phyloP scores from a whole-genome alignment of 2,329 filamentous ascomycete species.

The Cladosporium austrohemisphaericum region DNA sequence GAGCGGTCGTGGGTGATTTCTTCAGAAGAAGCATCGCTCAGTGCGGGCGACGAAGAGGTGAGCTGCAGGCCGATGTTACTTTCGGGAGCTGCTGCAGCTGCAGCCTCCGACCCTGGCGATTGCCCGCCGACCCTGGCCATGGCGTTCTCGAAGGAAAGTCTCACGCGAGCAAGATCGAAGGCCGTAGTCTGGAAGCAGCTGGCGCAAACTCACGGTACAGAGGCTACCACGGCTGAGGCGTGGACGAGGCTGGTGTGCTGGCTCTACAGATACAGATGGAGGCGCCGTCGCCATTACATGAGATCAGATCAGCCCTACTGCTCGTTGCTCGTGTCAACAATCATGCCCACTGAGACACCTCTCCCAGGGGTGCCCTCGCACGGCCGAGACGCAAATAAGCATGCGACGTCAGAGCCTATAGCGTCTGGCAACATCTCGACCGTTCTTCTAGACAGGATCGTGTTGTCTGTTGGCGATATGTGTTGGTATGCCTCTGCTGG shows the following conservation, averaged over 20 bases:
- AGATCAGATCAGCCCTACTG: neutral
- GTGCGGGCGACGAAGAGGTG: conserved; percentile 1
- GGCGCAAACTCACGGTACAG: neutral
- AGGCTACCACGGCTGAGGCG: neutral
- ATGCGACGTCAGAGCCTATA: conserved; percentile 7
- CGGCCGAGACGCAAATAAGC: conserved; percentile 5
- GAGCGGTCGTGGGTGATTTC: conserved; percentile 7
- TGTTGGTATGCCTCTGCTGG: too few relatives aligned
- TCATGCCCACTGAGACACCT: conserved; percentile 1
- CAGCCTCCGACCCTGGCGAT: conserved; percentile 1
- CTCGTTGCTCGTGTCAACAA: conserved; percentile 10
- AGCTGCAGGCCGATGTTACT: neutral
- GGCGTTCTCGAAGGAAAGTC: neutral
- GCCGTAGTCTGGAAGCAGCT: conserved; percentile 1
- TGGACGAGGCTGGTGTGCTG: neutral
- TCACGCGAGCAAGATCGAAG: conserved; percentile 14
- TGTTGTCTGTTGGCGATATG: neutral
- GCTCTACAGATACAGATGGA: neutral
- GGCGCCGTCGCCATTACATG: neutral
- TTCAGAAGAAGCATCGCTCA: conserved; percentile 5
- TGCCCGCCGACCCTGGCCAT: conserved; percentile 2
- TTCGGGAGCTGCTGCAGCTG: conserved; percentile 6
- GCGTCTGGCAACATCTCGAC: too few relatives aligned
- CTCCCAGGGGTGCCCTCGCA: neutral
- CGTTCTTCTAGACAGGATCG: too few relatives aligned